phyloP scores from a whole-genome alignment of 768 basidiomycete species.

The Lyophyllum atratum region DNA sequence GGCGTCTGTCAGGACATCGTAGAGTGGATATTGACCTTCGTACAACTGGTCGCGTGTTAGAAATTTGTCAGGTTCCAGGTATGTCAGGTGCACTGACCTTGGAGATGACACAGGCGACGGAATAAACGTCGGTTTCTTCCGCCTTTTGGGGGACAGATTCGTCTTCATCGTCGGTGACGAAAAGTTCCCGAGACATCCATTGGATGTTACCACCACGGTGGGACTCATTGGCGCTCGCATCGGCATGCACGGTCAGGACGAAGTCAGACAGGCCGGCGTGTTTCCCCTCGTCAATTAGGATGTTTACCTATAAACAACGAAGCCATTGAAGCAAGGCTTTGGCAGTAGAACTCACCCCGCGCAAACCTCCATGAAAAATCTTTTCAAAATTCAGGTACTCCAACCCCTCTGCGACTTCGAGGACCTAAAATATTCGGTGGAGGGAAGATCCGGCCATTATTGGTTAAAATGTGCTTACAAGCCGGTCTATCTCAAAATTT shows the following conservation, averaged over 20 bases:
- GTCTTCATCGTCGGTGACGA: constrained; percentile 19
- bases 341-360: constrained; percentile 15
- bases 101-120: constrained; percentile 27
- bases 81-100: constrained; percentile 17
- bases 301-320: constrained; percentile 18
- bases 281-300: constrained; percentile 22
- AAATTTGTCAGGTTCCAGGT: background rate
- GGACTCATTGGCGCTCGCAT: constrained; percentile 20
- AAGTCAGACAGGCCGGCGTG: constrained; percentile 30
- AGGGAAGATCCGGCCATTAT: no score
- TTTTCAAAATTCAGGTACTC: constrained; percentile 18
- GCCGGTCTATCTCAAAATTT: constrained; percentile 17
- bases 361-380: constrained; percentile 23
- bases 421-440: no score
- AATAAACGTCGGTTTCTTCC: constrained; percentile 27
- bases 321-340: background rate
- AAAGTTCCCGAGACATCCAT: constrained; percentile 35
- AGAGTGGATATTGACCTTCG: constrained; percentile 19
- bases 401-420: constrained; percentile 18
- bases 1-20: constrained; percentile 5
- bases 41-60: constrained; percentile 15
- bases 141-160: constrained; percentile 15
- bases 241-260: constrained; percentile 25
- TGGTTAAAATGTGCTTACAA: constrained; percentile 17
- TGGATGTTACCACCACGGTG: constrained; percentile 20